Conservation (phyloP, 2,329 filamentous ascomycete genomes). For the Penicillium polonicum region DNA sequence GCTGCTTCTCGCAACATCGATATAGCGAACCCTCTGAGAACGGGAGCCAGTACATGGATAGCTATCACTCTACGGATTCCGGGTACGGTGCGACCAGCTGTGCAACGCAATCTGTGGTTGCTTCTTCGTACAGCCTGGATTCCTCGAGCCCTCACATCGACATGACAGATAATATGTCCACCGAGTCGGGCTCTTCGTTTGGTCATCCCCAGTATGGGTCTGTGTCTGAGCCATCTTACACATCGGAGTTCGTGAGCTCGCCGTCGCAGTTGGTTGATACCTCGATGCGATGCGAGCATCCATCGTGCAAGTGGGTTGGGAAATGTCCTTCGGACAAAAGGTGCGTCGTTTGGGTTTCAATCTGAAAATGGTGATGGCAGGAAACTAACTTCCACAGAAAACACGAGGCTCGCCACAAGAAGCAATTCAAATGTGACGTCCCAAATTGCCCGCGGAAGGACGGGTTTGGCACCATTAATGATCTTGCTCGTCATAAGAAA, state of each 20-base stretch:
- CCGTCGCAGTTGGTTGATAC: constrained; percentile 54
- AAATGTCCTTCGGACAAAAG: constrained; percentile 44
- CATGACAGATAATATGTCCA: constrained; percentile 22
- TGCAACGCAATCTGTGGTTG: constrained; percentile 30
- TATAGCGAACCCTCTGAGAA: constrained; percentile 34
- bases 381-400: constrained; percentile 57
- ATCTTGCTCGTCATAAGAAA: constrained; percentile 74
- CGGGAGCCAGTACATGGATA: constrained; percentile 34
- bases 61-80: constrained; percentile 34
- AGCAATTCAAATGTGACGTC: constrained; percentile 63
- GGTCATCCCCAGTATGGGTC: constrained; percentile 17
- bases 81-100: constrained; percentile 37
- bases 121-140: constrained; percentile 31
- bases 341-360: constrained; percentile 22
- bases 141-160: constrained; percentile 30
- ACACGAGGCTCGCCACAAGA: constrained; percentile 68
- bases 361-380: neutral
- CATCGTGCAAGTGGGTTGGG: constrained; percentile 34
- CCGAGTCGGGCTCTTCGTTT: constrained; percentile 19
- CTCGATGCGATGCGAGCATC: constrained; percentile 32
- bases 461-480: constrained; percentile 78
- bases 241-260: constrained; percentile 41
- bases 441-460: constrained; percentile 56
- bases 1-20: constrained; percentile 25
- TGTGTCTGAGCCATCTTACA: constrained; percentile 9